Percentiles rank a stretch among this genome's conserved stretches.
Conservation (phyloP, 1,139 yeast species). For the Scheffersomyces parashehatae region DNA sequence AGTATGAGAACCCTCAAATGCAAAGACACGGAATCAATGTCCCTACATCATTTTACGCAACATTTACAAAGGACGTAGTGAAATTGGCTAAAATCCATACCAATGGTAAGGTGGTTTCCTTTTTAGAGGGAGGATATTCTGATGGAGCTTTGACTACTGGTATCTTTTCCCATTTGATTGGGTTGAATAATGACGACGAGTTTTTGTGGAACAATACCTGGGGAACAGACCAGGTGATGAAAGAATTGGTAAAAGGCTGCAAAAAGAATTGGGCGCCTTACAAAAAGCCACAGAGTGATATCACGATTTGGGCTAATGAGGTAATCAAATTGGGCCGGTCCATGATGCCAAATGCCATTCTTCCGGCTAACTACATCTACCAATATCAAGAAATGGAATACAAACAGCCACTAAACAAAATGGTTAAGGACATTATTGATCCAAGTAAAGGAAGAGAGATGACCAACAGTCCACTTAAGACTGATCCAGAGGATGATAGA, state of each 20-base stretch:
- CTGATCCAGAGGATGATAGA: constrained; percentile 32
- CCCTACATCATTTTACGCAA: constrained; percentile 77
- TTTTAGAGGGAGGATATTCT: constrained; percentile 86
- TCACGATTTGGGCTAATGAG: constrained; percentile 66
- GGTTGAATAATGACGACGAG: constrained; percentile 49
- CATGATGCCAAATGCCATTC: constrained; percentile 61
- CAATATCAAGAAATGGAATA: constrained; percentile 20
- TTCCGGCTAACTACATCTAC: constrained; percentile 42
- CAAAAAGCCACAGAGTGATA: constrained; percentile 46
- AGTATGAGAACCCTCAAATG: constrained; percentile 79
- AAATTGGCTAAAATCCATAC: constrained; percentile 63
- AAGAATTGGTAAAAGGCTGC: constrained; percentile 70
- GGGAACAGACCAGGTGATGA: constrained; percentile 64
- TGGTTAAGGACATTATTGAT: constrained; percentile 34
- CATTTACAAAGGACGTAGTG: constrained; percentile 72
- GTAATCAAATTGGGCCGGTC: constrained; percentile 67
- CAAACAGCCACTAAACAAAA: constrained; percentile 23
- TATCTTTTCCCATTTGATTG: constrained; percentile 74
- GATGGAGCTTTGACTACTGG: constrained; percentile 84
- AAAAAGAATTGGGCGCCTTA: constrained; percentile 65
- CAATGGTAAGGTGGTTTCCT: constrained; percentile 63
- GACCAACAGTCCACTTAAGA: constrained; percentile 21
- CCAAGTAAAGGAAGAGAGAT: constrained; percentile 10
- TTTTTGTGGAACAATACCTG: constrained; percentile 62
- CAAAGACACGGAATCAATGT: constrained; percentile 83